phyloP scores from a whole-genome alignment of 768 basidiomycete species.

The Naganishia onofrii region DNA sequence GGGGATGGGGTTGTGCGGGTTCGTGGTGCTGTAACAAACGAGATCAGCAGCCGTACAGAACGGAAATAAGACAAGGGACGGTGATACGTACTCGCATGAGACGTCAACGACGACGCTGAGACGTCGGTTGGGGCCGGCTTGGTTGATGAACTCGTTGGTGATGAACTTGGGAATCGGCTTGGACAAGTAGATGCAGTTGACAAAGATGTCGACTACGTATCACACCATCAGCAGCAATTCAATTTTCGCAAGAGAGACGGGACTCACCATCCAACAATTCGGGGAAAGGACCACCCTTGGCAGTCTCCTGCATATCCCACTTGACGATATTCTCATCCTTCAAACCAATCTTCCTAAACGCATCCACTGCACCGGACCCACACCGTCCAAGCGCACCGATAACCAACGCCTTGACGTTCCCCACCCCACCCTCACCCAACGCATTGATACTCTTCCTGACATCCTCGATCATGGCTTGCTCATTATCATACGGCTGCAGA shows the following conservation, averaged over 20 bases:
- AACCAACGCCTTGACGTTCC: constrained; percentile 73
- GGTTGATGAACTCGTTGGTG: constrained; percentile 60
- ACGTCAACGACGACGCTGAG: constrained; percentile 90
- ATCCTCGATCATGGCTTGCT: constrained; percentile 72
- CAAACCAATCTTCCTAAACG: constrained; percentile 94
- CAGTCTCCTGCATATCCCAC: constrained; percentile 97
- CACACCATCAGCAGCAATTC: background rate
- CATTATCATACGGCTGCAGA: constrained; percentile 78
- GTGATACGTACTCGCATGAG: constrained; percentile 69
- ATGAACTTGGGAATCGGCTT: constrained; percentile 53
- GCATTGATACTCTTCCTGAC: constrained; percentile 65
- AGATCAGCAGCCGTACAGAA: background rate
- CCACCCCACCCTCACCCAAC: constrained; percentile 57
- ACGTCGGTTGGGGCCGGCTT: constrained; percentile 66
- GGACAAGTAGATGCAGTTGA: constrained; percentile 98
- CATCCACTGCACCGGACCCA: constrained; percentile 87
- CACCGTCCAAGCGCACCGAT: constrained; percentile 95
- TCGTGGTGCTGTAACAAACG: constrained; percentile 64
- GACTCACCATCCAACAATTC: constrained; percentile 75
- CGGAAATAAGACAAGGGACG: background rate
- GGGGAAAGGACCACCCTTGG: constrained; percentile 90
- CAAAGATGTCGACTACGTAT: constrained; percentile 78
- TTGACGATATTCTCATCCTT: constrained; percentile 88
- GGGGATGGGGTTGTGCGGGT: constrained; percentile 96
- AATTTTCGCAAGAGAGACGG: background rate